Evolutionary conservation across 176 grass and related monocot genomes (phyloP).

Genomic region (Rhipidocladum racemiflorum): DNA sequence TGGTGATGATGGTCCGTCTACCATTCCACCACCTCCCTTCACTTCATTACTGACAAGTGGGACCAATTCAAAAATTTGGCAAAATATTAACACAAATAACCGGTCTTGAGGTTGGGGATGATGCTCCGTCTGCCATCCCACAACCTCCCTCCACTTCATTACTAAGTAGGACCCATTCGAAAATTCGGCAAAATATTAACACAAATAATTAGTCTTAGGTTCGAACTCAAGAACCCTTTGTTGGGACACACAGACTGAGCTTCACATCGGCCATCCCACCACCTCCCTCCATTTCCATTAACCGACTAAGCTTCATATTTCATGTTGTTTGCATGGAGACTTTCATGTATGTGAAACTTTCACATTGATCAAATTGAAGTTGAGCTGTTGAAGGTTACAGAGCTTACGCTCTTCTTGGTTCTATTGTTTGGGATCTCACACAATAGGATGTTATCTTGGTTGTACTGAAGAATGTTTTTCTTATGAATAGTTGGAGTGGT

Average conservation of each 20-base stretch:
- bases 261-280: not conserved
- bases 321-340: not conserved
- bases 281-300: not conserved
- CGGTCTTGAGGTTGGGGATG: not conserved
- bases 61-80: not conserved
- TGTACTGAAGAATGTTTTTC: not conserved
- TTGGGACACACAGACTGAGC: not conserved
- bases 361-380: not conserved
- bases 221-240: not conserved
- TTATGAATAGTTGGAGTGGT: not conserved
- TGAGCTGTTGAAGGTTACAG: not conserved
- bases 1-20: not conserved
- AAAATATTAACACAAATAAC: no score
- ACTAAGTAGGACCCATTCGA: not conserved
- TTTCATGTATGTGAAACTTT: not conserved
- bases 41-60: not conserved
- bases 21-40: no score
- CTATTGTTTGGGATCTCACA: not conserved
- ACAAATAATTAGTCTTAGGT: not conserved
- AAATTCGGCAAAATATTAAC: not conserved
- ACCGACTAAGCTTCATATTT: not conserved
- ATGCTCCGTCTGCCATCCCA: not conserved
- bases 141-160: not conserved
- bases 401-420: not conserved
- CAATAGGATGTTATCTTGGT: not conserved